phyloP scores from a whole-genome alignment of 2,329 filamentous ascomycete species.

The Calycina marina region DNA sequence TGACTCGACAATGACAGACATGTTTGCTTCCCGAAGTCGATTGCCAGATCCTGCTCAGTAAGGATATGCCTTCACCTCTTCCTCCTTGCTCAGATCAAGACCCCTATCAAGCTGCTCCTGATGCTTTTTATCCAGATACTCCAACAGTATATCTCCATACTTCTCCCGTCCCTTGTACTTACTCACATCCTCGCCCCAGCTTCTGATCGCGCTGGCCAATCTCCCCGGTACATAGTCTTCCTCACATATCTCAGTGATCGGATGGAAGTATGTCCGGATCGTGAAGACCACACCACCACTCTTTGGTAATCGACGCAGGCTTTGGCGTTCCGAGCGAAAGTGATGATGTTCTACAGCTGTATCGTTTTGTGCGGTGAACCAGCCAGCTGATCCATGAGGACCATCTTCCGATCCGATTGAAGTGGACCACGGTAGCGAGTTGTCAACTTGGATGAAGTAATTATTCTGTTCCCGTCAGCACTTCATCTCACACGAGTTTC shows the following conservation, averaged over 20 bases:
- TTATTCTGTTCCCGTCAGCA: constrained; percentile 45
- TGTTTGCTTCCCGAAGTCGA: no score
- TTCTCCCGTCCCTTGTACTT: constrained; percentile 65
- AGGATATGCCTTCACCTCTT: constrained; percentile 47
- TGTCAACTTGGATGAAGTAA: constrained; percentile 81
- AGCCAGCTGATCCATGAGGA: constrained; percentile 38
- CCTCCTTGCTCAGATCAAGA: constrained; percentile 45
- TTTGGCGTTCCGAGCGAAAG: constrained; percentile 57
- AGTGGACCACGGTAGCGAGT: constrained; percentile 57
- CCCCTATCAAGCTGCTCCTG: constrained; percentile 56
- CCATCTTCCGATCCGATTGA: constrained; percentile 64
- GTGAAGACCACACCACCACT: constrained; percentile 43
- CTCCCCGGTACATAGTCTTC: constrained; percentile 65
- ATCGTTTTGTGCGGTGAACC: constrained; percentile 64
- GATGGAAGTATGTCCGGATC: constrained; percentile 49
- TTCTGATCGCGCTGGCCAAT: constrained; percentile 62
- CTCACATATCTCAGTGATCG: constrained; percentile 36
- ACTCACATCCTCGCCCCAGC: constrained; percentile 67
- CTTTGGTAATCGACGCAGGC: constrained; percentile 40
- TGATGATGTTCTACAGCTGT: constrained; percentile 57
- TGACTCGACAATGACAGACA: no score
- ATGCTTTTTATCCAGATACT: constrained; percentile 64
- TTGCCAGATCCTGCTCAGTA: constrained; percentile 24
- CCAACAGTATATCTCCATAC: constrained; percentile 59
- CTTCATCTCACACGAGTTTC: neutral